A percentile compares a stretch with the other conserved stretches of the same genome.
Evolutionary conservation across 2,329 filamentous ascomycete genomes (phyloP).

Genomic region (Fusarium solani-melongenae): DNA sequence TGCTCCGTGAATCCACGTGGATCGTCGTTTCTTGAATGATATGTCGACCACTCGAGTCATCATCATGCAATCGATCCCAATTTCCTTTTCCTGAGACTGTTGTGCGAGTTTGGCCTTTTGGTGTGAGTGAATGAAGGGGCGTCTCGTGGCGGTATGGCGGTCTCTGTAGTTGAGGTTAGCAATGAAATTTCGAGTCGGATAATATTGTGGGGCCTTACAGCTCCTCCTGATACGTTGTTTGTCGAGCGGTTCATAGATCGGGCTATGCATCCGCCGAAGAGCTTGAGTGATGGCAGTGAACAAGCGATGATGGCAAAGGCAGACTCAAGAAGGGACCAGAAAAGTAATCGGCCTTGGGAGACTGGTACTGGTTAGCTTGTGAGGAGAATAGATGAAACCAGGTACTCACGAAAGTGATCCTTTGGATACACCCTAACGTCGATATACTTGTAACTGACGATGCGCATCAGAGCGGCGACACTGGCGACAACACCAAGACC

Average conservation of each 20-base stretch:
- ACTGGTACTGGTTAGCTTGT: not conserved
- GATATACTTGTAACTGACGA: constrained; percentile 26
- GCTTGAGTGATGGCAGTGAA: constrained; percentile 18
- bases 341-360: constrained; percentile 15
- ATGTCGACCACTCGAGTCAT: constrained; percentile 19
- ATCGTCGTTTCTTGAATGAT: constrained; percentile 6
- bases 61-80: constrained; percentile 19
- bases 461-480: constrained; percentile 27
- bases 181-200: not conserved
- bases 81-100: constrained; percentile 3
- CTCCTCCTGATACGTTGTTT: not conserved
- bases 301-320: constrained; percentile 26
- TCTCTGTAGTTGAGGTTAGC: not conserved
- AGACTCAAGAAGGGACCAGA: constrained; percentile 25
- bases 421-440: constrained; percentile 12
- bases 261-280: constrained; percentile 12
- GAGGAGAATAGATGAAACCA: accelerated
- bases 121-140: not conserved
- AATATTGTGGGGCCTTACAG: not conserved
- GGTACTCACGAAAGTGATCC: not conserved
- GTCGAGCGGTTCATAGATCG: constrained; percentile 13
- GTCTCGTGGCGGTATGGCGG: not conserved
- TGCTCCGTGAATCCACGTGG: not conserved
- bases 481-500: constrained; percentile 26
- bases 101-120: constrained; percentile 5